A percentile compares a stretch with the other conserved stretches of the same genome.
These are phyloP conservation scores for Forsythia suspensa DNA, from an alignment of 257 asterid species.

Conservation along the genomic window DNA sequence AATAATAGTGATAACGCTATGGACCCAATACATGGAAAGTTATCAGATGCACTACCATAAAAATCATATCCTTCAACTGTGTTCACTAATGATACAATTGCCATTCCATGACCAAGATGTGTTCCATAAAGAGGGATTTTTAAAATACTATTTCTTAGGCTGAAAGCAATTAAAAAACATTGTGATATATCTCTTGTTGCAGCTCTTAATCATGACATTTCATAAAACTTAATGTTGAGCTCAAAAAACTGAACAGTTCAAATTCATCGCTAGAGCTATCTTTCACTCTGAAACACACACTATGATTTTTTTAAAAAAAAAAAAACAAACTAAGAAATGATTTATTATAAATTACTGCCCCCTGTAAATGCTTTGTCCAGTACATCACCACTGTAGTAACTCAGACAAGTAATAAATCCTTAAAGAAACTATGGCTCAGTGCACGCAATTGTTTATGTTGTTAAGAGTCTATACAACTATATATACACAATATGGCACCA, in stretches of 20 bases:
- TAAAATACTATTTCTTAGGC: too few relatives aligned
- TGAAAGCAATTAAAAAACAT: too few relatives aligned
- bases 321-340: background rate
- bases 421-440: slow-evolving; percentile 2
- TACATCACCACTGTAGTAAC: slow-evolving; percentile 14
- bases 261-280: background rate
- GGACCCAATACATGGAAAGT: background rate
- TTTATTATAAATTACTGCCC: background rate
- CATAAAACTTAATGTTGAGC: background rate
- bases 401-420: background rate
- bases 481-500: slow-evolving; percentile 7
- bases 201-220: background rate
- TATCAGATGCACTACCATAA: background rate
- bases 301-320: background rate
- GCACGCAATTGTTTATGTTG: background rate
- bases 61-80: background rate
- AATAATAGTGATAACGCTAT: too few relatives aligned
- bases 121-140: too few relatives aligned
- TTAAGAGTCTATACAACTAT: slow-evolving; percentile 15
- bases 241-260: background rate
- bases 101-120: too few relatives aligned
- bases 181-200: too few relatives aligned
- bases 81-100: background rate
- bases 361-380: background rate
- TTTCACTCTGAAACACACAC: background rate